Percentiles rank a stretch among this genome's conserved stretches.
Evolutionary conservation across 257 asterid genomes (phyloP).

Genomic region (Solanum chilense): DNA sequence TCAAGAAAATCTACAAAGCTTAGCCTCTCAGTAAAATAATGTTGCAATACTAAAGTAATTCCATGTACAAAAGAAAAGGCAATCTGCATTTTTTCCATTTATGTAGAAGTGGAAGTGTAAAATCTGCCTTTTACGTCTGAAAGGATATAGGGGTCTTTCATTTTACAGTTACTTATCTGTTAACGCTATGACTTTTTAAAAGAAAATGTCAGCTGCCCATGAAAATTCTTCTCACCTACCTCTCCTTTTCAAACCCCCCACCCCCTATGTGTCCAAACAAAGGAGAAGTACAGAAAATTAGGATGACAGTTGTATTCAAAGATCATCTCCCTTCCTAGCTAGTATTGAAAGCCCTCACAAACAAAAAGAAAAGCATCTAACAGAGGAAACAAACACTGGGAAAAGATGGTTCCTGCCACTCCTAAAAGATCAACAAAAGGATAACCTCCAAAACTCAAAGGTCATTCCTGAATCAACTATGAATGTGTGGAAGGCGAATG

Average conservation of each 20-base stretch:
- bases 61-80: neutral
- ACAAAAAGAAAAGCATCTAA: neutral
- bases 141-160: neutral
- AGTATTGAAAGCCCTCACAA: neutral
- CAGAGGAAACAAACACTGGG: neutral
- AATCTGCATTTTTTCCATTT: neutral
- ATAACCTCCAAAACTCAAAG: neutral
- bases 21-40: neutral
- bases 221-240: neutral
- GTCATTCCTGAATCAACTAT: neutral
- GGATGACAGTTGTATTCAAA: neutral
- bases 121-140: neutral
- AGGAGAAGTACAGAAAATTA: neutral
- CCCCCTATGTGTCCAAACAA: neutral
- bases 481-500: neutral
- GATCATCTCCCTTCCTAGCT: neutral
- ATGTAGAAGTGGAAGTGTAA: neutral
- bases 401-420: neutral
- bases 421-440: neutral
- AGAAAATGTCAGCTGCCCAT: neutral
- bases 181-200: neutral
- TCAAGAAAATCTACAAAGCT: neutral
- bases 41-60: neutral
- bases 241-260: neutral
- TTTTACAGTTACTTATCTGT: neutral